A percentile compares a stretch with the other conserved stretches of the same genome.
Conservation (phyloP, 441 rosid genomes). For the Populus hybrid region DNA sequence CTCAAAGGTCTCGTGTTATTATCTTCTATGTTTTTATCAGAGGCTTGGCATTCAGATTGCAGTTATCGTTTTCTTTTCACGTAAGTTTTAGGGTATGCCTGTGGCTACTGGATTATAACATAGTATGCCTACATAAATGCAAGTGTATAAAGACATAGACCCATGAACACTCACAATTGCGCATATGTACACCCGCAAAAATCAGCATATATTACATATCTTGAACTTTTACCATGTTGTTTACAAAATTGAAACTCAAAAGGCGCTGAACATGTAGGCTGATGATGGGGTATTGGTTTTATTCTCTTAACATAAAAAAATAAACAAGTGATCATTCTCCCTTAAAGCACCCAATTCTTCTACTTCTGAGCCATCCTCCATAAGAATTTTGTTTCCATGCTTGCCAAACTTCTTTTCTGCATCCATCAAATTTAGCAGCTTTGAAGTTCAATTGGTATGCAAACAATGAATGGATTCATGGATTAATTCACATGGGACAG, state of each 20-base stretch:
- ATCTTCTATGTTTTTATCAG: not conserved
- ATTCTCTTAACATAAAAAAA: slow-evolving; percentile 32
- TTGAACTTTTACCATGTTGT: not conserved
- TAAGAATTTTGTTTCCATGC: slow-evolving; percentile 61
- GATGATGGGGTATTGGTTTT: slow-evolving; percentile 6
- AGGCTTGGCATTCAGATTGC: not conserved
- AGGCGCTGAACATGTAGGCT: slow-evolving; percentile 1
- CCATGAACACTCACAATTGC: not conserved
- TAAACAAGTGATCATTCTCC: slow-evolving; percentile 74
- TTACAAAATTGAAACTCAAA: not conserved
- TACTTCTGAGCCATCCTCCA: slow-evolving; percentile 77
- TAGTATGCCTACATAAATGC: not conserved
- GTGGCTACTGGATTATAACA: not conserved
- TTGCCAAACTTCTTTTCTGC: slow-evolving; percentile 75
- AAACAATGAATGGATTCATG: not conserved
- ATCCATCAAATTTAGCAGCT: slow-evolving; percentile 25
- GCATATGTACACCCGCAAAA: not conserved
- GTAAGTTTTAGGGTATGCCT: not conserved
- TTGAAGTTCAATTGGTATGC: slow-evolving; percentile 4
- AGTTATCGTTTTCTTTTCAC: not conserved
- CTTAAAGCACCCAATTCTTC: slow-evolving; percentile 71
- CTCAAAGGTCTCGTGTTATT: not conserved
- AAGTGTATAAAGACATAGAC: not conserved
- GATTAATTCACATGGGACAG: not conserved
- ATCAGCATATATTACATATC: not conserved